Conservation (phyloP, 352 stramenopile genomes). For the Phytophthora niederhauseri region DNA sequence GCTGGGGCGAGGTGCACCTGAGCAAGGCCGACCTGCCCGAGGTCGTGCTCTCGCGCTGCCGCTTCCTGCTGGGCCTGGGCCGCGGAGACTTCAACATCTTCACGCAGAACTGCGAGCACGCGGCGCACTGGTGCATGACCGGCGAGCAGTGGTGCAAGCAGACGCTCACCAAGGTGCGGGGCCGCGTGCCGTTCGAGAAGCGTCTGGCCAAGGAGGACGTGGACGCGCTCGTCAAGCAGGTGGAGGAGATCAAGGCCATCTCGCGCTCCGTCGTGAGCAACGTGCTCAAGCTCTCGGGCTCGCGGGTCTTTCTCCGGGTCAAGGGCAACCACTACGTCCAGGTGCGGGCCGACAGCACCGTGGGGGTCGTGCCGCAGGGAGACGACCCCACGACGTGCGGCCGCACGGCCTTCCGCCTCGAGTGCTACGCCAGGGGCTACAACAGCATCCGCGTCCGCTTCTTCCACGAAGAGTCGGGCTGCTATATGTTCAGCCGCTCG, state of each 20-base stretch:
- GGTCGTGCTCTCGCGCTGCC: constrained; percentile 82
- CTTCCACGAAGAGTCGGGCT: constrained; percentile 63
- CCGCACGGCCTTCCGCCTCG: constrained; percentile 71
- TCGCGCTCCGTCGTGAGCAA: constrained; percentile 71
- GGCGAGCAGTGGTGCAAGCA: constrained; percentile 92
- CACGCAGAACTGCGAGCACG: constrained; percentile 89
- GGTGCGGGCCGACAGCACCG: constrained; percentile 52
- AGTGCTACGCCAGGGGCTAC: constrained; percentile 82
- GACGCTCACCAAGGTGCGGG: constrained; percentile 71
- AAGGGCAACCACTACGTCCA: constrained; percentile 72
- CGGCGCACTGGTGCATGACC: constrained; percentile 90
- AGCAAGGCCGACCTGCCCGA: constrained; percentile 82
- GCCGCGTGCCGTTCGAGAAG: constrained; percentile 83
- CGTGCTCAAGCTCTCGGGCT: constrained; percentile 65
- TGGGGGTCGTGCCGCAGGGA: constrained; percentile 58
- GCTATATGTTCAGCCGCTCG: constrained; percentile 86
- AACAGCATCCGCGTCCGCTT: constrained; percentile 91
- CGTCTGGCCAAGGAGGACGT: constrained; percentile 77
- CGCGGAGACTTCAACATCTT: constrained; percentile 90
- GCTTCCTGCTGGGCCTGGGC: constrained; percentile 80
- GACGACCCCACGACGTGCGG: constrained; percentile 52
- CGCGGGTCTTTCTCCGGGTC: constrained; percentile 72
- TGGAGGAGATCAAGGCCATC: constrained; percentile 78
- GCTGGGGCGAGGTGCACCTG: constrained; percentile 89
- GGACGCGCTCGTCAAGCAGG: constrained; percentile 67